phyloP scores from a whole-genome alignment of 2,329 filamentous ascomycete species.

The Hypoxylon sp. region DNA sequence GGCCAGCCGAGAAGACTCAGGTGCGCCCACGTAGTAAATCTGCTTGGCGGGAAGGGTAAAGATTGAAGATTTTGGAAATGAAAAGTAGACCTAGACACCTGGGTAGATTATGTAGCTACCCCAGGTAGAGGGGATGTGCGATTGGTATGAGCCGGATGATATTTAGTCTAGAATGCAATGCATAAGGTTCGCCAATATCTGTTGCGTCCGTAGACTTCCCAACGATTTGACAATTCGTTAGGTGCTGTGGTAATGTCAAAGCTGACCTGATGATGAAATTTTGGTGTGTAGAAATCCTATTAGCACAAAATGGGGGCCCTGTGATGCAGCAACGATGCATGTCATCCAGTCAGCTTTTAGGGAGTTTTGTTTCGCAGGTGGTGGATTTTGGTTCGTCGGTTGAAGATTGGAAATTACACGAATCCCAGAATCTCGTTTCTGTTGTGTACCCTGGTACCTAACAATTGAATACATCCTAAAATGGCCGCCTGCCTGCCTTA shows the following conservation, averaged over 20 bases:
- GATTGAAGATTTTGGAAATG: constrained; percentile 5
- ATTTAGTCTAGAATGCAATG: too few relatives aligned
- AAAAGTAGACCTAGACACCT: constrained; percentile 5
- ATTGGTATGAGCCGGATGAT: too few relatives aligned
- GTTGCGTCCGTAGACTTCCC: too few relatives aligned
- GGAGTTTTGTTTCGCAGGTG: constrained; percentile 1
- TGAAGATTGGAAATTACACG: neutral
- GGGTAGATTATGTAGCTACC: too few relatives aligned
- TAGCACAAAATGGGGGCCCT: constrained; percentile 4
- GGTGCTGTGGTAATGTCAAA: neutral
- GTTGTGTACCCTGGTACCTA: neutral
- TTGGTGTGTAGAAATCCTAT: constrained; percentile 1
- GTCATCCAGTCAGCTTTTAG: constrained; percentile 18
- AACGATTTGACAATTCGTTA: too few relatives aligned
- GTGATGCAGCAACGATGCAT: constrained; percentile 26
- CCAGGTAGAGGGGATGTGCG: too few relatives aligned
- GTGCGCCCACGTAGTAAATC: too few relatives aligned
- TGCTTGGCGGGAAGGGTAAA: constrained; percentile 9
- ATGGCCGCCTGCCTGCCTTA: neutral
- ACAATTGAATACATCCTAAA: neutral
- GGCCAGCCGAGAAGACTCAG: neutral
- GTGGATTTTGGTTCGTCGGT: neutral
- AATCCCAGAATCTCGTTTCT: constrained; percentile 12
- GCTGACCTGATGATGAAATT: constrained; percentile 15
- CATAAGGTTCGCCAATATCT: too few relatives aligned